Evolutionary conservation across 441 rosid genomes (phyloP), one percentile per base, ranked within the genome.

Genomic region (Gossypium trilobum): DNA sequence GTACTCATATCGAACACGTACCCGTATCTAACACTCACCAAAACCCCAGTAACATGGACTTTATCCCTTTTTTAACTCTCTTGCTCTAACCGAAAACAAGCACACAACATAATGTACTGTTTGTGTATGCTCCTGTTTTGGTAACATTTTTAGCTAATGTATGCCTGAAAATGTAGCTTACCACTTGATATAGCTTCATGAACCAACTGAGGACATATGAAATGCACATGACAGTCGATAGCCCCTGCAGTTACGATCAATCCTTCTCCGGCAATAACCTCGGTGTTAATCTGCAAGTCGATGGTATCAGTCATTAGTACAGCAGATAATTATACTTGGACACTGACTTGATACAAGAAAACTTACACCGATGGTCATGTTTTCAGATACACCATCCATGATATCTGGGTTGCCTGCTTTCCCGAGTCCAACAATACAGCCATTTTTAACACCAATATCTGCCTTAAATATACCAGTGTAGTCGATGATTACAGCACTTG

Each of bases 171-270:
- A 19, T 14, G 36, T 57, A 36, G 72, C 98, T 86, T 74, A 94
- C 98, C 97, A 65, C 98, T 94, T 77, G 98, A 89, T 74, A 91
- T 90, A 55, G 98, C 97, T 78, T 94, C 97, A 72, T 88, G 81
- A 16, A 85, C 92, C 73, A 88, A 76, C 74, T 94, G 98, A 57
- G 98, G 98, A 82, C 98, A 94, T 78, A 89, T 90, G 87, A 91
- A 94, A 82, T 94, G 98, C 62, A 94, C 98, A 39, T 94, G 98
- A 77, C 95, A 89, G 79, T 92, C 97, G 73, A 94, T 92, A 27
- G 91, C 97, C 64, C 95, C 97, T 14, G 98, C 98, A 51, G 98
- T 94, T 77, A 90, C 71, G 73, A 94, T 90, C 88, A 84, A 82
- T 70, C 93, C 90, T 85, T 94, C 98, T 75, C 96, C 95, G 39